phyloP scores from a whole-genome alignment of 345 rosid species.

The Cardamine resedifolia region DNA sequence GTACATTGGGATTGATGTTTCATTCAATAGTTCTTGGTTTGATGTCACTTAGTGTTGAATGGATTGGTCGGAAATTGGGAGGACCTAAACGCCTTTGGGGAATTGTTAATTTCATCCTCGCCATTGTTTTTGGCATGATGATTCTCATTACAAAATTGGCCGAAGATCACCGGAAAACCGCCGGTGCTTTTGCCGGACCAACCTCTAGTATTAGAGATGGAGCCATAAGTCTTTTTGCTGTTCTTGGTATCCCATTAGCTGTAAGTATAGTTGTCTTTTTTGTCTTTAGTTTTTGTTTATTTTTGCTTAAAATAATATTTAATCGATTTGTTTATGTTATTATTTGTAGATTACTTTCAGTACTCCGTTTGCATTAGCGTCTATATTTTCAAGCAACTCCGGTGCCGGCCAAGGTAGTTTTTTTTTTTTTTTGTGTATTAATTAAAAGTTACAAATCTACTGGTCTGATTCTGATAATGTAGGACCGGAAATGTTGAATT shows the following conservation, averaged over 20 bases:
- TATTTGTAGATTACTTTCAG: constrained; percentile 57
- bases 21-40: constrained; percentile 67
- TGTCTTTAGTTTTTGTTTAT: neutral
- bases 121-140: constrained; percentile 48
- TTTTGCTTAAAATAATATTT: neutral
- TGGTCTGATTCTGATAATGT: neutral
- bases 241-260: constrained; percentile 73
- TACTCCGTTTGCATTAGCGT: constrained; percentile 81
- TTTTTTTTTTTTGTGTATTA: neutral
- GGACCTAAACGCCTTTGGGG: constrained; percentile 71
- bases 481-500: neutral
- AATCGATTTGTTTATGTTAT: neutral
- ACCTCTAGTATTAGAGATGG: constrained; percentile 42
- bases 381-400: constrained; percentile 54
- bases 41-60: constrained; percentile 52
- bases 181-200: constrained; percentile 31
- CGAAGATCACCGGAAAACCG: constrained; percentile 35
- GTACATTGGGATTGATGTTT: constrained; percentile 72
- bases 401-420: constrained; percentile 80
- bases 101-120: constrained; percentile 56
- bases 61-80: constrained; percentile 42
- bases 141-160: constrained; percentile 58
- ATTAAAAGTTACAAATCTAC: neutral
- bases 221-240: constrained; percentile 57
- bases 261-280: constrained; percentile 44